Evolutionary conservation across 805 yeast genomes (phyloP), one percentile per base, ranked within the genome.

Genomic region (Candida yuanshanica): DNA sequence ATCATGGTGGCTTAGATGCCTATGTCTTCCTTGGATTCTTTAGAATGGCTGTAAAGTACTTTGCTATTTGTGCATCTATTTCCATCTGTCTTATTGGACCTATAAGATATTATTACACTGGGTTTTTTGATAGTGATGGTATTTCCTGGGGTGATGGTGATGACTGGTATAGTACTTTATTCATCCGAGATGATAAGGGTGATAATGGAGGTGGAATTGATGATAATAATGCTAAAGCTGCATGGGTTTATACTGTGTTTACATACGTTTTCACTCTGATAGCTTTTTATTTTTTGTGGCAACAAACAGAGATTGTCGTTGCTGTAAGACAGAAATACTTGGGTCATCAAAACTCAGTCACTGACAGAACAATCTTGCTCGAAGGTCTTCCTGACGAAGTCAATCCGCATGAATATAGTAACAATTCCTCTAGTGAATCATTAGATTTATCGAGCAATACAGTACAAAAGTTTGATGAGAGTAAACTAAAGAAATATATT

Each of bases 1-100:
- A 88, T 46, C 83, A 81, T 54, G 96, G 97, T 3, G 99, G 99
- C 0, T 64, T 91, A 34, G 99, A 91, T 64, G 97, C 97, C 1
- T 89, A 76, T 63, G 98, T 93, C 36, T 91, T 86, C 55, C 64
- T 91, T 24, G 89, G 89, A 4, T 90, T 91, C 59, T 93, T 93
- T 73, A 82, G 85, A 46, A 86, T 89, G 85, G 76, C 93, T 46
- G 85, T 90, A 37, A 77, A 78, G 57, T 66, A 86, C 8, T 62
- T 91, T 20, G 62, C 76, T 3, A 63, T 75, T 1, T 81, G 89
- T 55, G 73, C 86, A 36, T 43, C 85, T 2, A 77, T 86, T 52
- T 89, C 95, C 1, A 65, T 84, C 9, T 65, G 78, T 5, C 71
- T 91, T 3, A 83, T 91, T 17, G 83, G 95, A 1, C 98, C 99